These are phyloP conservation scores for Xylaria digitata DNA, from an alignment of 2,329 filamentous ascomycete species.

Conservation along the genomic window DNA sequence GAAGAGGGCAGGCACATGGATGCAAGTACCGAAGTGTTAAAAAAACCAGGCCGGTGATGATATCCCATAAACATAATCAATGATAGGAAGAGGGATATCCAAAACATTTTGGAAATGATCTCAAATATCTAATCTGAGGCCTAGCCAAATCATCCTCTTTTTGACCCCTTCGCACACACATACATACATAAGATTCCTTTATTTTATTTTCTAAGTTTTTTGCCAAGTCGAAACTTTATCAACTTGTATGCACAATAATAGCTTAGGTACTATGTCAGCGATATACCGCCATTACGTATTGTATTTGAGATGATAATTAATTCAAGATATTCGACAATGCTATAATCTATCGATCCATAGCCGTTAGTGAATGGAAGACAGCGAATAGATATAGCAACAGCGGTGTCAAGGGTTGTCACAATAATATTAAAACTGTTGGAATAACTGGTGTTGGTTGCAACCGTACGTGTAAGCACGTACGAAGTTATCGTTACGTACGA, in stretches of 20 bases:
- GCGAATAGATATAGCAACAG: no score
- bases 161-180: background rate
- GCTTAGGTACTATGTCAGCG: background rate
- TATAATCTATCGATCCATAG: background rate
- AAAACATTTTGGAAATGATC: constrained; percentile 65
- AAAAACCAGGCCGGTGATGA: constrained; percentile 67
- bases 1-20: constrained; percentile 2
- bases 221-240: background rate
- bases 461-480: no score
- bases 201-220: no score
- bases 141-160: constrained; percentile 38
- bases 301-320: background rate
- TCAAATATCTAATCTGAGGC: constrained; percentile 72
- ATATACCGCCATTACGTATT: background rate
- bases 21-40: background rate
- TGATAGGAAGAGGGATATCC: constrained; percentile 78
- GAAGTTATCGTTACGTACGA: no score
- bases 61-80: constrained; percentile 62
- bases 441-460: no score
- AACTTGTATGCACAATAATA: background rate
- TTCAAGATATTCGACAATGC: background rate
- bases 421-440: no score
- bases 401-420: no score
- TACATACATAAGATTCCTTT: no score
- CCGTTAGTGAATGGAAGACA: no score